Evolutionary conservation across 306 rosid genomes (phyloP).

Genomic region (Pueraria montana): DNA sequence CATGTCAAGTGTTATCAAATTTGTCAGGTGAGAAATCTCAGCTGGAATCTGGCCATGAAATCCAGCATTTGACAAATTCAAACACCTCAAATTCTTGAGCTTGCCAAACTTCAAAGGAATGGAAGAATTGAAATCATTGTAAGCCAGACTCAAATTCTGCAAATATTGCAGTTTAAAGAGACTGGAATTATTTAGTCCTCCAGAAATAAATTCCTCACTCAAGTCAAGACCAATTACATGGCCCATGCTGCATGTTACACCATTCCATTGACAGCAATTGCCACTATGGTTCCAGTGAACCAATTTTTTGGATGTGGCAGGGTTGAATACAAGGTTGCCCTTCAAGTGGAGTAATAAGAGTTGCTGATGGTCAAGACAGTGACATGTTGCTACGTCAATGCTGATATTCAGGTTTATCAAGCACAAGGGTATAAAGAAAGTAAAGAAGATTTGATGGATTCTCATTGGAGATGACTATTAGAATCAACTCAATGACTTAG

Average conservation of each 20-base stretch:
- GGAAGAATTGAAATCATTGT: neutral
- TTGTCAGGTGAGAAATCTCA: constrained; percentile 50
- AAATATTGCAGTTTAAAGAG: constrained; percentile 48
- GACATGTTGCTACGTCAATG: neutral
- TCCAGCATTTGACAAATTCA: constrained; percentile 49
- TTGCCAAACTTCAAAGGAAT: constrained; percentile 45
- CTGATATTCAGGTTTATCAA: neutral
- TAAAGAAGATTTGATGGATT: neutral
- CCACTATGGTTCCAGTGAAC: constrained; percentile 37
- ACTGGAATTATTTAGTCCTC: constrained; percentile 46
- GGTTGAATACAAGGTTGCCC: constrained; percentile 6
- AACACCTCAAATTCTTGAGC: constrained; percentile 31
- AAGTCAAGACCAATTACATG: constrained; percentile 37
- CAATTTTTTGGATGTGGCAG: constrained; percentile 16
- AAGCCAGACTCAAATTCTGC: constrained; percentile 44
- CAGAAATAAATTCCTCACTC: constrained; percentile 41
- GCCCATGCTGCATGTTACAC: constrained; percentile 52
- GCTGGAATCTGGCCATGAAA: constrained; percentile 45
- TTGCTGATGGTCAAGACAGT: constrained; percentile 4
- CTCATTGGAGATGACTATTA: neutral
- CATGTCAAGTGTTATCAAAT: constrained; percentile 41
- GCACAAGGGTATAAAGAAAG: neutral
- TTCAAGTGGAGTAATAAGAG: constrained; percentile 18
- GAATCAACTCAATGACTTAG: neutral
- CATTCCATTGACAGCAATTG: constrained; percentile 59